Conservation (phyloP, 768 basidiomycete species). For the Boletus vinaceobasis region DNA sequence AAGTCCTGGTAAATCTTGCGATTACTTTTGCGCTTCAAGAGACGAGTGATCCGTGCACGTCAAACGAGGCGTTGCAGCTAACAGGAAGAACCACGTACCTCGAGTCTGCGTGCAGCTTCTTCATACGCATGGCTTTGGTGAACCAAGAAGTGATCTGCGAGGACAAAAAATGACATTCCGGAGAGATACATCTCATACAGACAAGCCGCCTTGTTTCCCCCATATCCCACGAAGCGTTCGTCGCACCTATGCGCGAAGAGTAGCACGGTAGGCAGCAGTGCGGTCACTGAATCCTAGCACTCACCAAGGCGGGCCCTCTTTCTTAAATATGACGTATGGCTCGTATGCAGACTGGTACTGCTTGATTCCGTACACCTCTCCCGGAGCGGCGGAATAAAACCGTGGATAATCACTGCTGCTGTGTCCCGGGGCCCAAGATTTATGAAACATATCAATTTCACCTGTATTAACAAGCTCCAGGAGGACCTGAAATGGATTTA, state of each 20-base stretch:
- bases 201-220: conserved; percentile 91
- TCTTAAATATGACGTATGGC: conserved; percentile 82
- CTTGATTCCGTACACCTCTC: conserved; percentile 71
- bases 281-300: conserved; percentile 12
- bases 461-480: conserved; percentile 53
- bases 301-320: conserved; percentile 72
- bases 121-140: conserved; percentile 86
- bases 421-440: conserved; percentile 74
- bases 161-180: conserved; percentile 79
- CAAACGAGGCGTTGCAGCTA: neutral
- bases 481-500: conserved; percentile 40
- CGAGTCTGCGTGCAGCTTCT: conserved; percentile 65
- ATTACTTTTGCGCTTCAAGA: conserved; percentile 63
- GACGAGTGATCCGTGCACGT: neutral
- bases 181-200: conserved; percentile 88
- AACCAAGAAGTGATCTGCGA: conserved; percentile 84
- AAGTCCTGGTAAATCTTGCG: conserved; percentile 76
- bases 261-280: neutral
- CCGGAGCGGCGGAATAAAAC: conserved; percentile 58
- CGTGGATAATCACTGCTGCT: conserved; percentile 74
- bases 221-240: conserved; percentile 87
- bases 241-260: conserved; percentile 63
- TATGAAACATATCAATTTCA: conserved; percentile 74
- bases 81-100: conserved; percentile 41
- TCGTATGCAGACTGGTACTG: conserved; percentile 84